Base-by-base conservation (phyloP, 2,329 filamentous ascomycete species). In the Leptodontidium sp. region DNA sequence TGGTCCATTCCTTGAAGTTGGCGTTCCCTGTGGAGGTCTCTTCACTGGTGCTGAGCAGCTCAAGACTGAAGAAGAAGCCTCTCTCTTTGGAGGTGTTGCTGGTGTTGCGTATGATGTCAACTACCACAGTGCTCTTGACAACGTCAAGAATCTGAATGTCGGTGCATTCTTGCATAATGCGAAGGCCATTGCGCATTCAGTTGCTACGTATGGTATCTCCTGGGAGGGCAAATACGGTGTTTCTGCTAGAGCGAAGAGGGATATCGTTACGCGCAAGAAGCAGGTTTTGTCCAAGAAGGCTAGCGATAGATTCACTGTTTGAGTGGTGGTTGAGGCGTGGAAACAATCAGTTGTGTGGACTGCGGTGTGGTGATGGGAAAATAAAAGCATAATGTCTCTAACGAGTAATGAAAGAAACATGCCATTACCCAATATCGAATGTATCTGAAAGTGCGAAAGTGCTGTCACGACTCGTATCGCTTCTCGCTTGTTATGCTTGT, bases 1-100 rank as follows among this genome's bases (percentile, higher is more conserved):
- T 75, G 90, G 89, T 55, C 90, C 88, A 1, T 94, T 94, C 82
- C 90, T 93, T 75, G 84, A 87, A 32, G 84, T 86, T 66, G 90
- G 89, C 2, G 93, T 94, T 40, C 90, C 92, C 0, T 87, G 87
- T 0, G 91, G 92, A 17, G 92, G 92, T 35, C 87, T 94, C 69
- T 90, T 91, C 65, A 93, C 91, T 1, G 92, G 92, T 47, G 92
- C 92, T 1, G 91, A 94, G 79, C 90, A 86, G 14, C 79, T 92
- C 81, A 94, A 93, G 86, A 93, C 90, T 0, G 80, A 84, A 64
- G 84, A 87, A 32, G 90, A 94, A 77, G 67, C 66, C 1, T 82
- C 80, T 47, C 80, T 88, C 79, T 94, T 93, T 77, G 91, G 91
- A 17, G 92, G 92, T 49, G 81, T 83, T 69, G 89, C 83, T 69